Conservation (phyloP, 345 rosid genomes). For the Citrus cavaleriei region DNA sequence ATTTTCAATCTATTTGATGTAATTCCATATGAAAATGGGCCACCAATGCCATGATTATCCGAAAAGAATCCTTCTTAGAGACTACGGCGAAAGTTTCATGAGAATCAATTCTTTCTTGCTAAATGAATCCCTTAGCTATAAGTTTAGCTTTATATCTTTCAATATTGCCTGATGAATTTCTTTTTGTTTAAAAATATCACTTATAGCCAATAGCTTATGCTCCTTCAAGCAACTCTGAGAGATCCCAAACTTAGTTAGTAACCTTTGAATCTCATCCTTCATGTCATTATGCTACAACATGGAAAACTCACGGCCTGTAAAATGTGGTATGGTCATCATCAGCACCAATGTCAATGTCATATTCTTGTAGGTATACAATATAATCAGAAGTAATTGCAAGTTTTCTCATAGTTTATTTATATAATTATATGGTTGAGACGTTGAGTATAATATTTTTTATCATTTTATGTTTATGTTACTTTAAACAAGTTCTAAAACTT, state of each 20-base stretch:
- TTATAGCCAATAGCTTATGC: neutral
- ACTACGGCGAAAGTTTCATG: too few relatives aligned
- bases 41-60: neutral
- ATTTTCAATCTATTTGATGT: too few relatives aligned
- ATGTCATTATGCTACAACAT: neutral
- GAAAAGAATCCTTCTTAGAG: too few relatives aligned
- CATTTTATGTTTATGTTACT: too few relatives aligned
- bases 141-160: too few relatives aligned
- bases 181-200: neutral
- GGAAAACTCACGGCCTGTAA: neutral
- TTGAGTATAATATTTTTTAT: too few relatives aligned
- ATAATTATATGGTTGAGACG: too few relatives aligned
- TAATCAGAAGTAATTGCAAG: conserved; percentile 21
- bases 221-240: neutral
- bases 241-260: neutral
- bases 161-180: neutral
- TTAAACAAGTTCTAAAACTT: too few relatives aligned
- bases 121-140: neutral
- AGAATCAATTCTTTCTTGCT: too few relatives aligned
- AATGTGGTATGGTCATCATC: neutral
- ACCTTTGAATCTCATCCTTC: neutral
- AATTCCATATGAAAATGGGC: too few relatives aligned
- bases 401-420: neutral
- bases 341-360: neutral
- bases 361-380: neutral